These are phyloP conservation scores for Panicum hallii DNA, from an alignment of 202 grass and related monocot species.

Conservation along the genomic window DNA sequence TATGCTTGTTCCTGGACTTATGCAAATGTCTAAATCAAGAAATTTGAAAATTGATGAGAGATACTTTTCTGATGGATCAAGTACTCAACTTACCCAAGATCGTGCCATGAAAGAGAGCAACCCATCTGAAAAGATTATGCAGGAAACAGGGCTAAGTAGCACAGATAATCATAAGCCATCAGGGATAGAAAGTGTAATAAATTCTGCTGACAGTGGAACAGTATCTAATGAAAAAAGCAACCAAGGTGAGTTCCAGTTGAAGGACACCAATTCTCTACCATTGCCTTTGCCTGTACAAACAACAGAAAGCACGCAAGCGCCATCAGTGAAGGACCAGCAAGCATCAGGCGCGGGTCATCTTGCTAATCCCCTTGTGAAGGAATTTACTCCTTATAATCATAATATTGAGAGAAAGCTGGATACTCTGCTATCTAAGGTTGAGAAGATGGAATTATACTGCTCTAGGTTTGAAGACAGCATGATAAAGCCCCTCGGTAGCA, in stretches of 20 bases:
- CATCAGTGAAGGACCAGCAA: slow-evolving; percentile 33
- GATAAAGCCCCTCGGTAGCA: slow-evolving; percentile 71
- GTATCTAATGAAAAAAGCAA: slow-evolving; percentile 41
- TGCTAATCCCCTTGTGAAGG: slow-evolving; percentile 28
- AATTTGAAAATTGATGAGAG: slow-evolving; percentile 57
- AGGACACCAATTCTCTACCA: slow-evolving; percentile 32
- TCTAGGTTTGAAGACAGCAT: slow-evolving; percentile 79
- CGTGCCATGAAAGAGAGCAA: slow-evolving; percentile 25
- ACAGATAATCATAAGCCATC: slow-evolving; percentile 31
- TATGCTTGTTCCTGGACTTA: slow-evolving; percentile 81
- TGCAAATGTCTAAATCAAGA: slow-evolving; percentile 77
- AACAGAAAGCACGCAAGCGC: slow-evolving; percentile 32
- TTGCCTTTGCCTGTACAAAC: slow-evolving; percentile 45
- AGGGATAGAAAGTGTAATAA: slow-evolving; percentile 34
- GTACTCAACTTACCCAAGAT: slow-evolving; percentile 38
- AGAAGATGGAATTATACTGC: slow-evolving; percentile 78
- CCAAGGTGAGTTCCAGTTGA: slow-evolving; percentile 38
- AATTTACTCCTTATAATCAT: slow-evolving; percentile 27
- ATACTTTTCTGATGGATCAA: slow-evolving; percentile 56
- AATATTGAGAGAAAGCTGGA: slow-evolving; percentile 75
- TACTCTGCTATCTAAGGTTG: slow-evolving; percentile 71
- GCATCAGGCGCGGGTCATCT: slow-evolving; percentile 31
- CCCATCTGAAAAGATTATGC: slow-evolving; percentile 24
- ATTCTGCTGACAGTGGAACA: slow-evolving; percentile 4
- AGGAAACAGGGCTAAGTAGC: slow-evolving; percentile 22